Evolutionary conservation across 1,139 yeast species (phyloP).

Genomic region (Magnusiomyces tetraspermus): DNA sequence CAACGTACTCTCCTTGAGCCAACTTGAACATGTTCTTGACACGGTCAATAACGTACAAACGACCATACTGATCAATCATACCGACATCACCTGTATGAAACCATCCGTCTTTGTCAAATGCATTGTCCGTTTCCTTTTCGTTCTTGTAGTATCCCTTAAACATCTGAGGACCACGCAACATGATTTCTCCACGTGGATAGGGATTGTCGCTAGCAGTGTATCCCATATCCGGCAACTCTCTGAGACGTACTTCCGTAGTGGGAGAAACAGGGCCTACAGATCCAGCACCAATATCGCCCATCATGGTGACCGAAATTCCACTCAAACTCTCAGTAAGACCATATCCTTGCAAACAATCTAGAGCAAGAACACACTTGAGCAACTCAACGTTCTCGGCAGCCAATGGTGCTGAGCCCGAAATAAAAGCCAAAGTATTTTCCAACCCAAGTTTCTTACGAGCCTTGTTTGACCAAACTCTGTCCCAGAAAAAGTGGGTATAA

Average conservation of each 20-base stretch:
- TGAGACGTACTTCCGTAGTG: constrained; percentile 48
- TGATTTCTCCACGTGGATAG: constrained; percentile 48
- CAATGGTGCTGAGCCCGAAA: constrained; percentile 72
- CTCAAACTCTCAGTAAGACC: constrained; percentile 73
- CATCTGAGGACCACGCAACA: constrained; percentile 59
- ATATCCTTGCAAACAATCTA: constrained; percentile 61
- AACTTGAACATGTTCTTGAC: constrained; percentile 75
- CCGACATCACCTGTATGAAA: constrained; percentile 73
- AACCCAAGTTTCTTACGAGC: constrained; percentile 51
- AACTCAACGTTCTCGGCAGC: constrained; percentile 50
- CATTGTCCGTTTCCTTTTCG: constrained; percentile 43
- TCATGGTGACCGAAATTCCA: constrained; percentile 44
- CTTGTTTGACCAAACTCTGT: constrained; percentile 42
- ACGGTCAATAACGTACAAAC: constrained; percentile 57
- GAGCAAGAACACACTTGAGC: constrained; percentile 50
- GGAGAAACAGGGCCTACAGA: constrained; percentile 54
- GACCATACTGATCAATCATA: constrained; percentile 43
- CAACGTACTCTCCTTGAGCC: constrained; percentile 74
- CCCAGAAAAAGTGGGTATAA: constrained; percentile 36
- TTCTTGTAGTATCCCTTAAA: constrained; percentile 54
- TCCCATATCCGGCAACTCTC: constrained; percentile 61
- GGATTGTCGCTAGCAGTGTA: constrained; percentile 46
- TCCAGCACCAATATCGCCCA: constrained; percentile 41
- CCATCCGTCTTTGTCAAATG: constrained; percentile 61
- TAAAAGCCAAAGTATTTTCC: constrained; percentile 37